A percentile compares a stretch with the other conserved stretches of the same genome.
Conservation (phyloP, 371 early-diverging fungal species). For the Mortierella sp. region DNA sequence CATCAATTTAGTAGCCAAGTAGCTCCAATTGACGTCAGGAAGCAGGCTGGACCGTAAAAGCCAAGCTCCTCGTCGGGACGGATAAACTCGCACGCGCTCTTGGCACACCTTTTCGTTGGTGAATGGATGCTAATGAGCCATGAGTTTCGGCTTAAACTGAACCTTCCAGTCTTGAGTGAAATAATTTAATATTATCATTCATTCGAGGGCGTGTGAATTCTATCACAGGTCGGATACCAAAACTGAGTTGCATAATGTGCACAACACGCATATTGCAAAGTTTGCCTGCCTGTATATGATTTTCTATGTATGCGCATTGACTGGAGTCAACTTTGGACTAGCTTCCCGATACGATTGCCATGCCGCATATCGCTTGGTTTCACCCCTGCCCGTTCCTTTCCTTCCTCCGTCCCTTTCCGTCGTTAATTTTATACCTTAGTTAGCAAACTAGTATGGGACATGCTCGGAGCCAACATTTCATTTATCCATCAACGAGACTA, state of each 20-base stretch:
- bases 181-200: conserved; percentile 1
- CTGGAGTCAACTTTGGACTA: not conserved
- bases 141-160: conserved; percentile 1
- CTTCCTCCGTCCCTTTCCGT: conserved; percentile 23
- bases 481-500: not conserved
- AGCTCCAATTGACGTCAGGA: not conserved
- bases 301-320: not conserved
- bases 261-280: not conserved
- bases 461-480: not conserved
- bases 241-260: conserved; percentile 5
- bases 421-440: not conserved
- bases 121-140: not conserved
- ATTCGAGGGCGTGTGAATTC: conserved; percentile 32
- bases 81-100: not conserved
- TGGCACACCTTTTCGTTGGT: too few relatives aligned
- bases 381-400: not conserved
- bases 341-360: not conserved
- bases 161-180: not conserved
- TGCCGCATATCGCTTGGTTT: not conserved
- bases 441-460: conserved; percentile 1
- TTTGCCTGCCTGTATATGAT: not conserved
- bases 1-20: not conserved
- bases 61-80: not conserved
- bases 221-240: conserved; percentile 10
- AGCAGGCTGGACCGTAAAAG: not conserved